Percentiles rank a stretch among this genome's conserved stretches.
Evolutionary conservation across 106 monocot genomes (phyloP).

Genomic region (Alisma plantagoaquatica): DNA sequence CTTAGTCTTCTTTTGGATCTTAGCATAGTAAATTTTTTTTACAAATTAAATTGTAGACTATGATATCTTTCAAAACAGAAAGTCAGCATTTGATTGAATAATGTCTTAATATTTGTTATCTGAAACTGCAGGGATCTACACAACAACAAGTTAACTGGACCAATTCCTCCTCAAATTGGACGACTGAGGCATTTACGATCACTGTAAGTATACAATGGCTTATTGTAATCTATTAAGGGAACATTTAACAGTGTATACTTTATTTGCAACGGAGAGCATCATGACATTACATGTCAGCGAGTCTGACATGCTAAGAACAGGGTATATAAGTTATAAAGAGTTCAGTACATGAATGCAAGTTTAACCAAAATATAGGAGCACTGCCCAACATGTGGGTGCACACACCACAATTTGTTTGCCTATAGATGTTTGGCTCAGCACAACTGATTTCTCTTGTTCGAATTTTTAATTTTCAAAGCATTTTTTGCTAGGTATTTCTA

Average conservation of each 20-base stretch:
- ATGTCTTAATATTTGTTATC: too few species aligned
- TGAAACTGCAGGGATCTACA: constrained; percentile 92
- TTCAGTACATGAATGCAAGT: not conserved
- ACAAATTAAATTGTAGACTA: too few species aligned
- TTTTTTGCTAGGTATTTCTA: too few species aligned
- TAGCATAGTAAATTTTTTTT: too few species aligned
- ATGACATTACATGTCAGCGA: too few species aligned
- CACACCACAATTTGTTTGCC: too few species aligned
- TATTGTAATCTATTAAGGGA: not conserved
- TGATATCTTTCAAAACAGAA: too few species aligned
- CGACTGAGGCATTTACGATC: constrained; percentile 74
- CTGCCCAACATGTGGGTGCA: not conserved
- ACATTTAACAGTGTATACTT: not conserved
- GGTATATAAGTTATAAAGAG: not conserved
- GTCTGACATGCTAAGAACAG: not conserved
- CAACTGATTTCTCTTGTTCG: too few species aligned
- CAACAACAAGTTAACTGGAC: constrained; percentile 96
- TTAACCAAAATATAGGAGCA: not conserved
- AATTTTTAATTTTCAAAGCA: too few species aligned
- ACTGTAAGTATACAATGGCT: constrained; percentile 49
- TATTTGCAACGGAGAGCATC: not conserved
- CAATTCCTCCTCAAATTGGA: constrained; percentile 95
- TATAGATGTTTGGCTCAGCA: too few species aligned
- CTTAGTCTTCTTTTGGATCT: too few species aligned
- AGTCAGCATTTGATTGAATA: too few species aligned